Percentiles rank a stretch among this genome's conserved stretches.
Conservation (phyloP, 2,329 filamentous ascomycete genomes). For the Venturiaceae sp. region DNA sequence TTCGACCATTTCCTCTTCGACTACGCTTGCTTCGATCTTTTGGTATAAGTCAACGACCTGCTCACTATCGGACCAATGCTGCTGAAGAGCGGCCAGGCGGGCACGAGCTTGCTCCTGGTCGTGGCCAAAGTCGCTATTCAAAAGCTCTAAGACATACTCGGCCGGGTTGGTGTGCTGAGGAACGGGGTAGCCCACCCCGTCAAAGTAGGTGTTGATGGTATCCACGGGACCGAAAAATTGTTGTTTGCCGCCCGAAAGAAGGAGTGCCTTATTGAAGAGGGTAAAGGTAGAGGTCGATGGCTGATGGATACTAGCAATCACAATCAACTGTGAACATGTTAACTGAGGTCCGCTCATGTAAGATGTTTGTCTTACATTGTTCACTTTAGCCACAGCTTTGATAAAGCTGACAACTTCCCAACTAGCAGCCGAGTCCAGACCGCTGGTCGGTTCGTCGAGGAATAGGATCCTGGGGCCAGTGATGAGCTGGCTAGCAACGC, state of each 20-base stretch:
- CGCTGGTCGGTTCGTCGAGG: constrained; percentile 67
- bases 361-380: constrained; percentile 6
- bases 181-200: constrained; percentile 32
- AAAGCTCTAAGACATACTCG: constrained; percentile 67
- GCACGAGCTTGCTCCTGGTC: too few species aligned
- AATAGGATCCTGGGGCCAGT: constrained; percentile 74
- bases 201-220: neutral
- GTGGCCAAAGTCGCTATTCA: constrained; percentile 63
- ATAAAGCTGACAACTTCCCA: constrained; percentile 8
- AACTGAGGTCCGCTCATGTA: too few species aligned
- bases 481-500: constrained; percentile 72
- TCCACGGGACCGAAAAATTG: neutral
- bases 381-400: constrained; percentile 2
- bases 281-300: constrained; percentile 6
- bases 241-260: constrained; percentile 4
- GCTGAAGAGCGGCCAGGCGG: too few species aligned
- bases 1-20: too few species aligned
- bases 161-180: constrained; percentile 53
- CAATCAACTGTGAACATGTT: constrained; percentile 2
- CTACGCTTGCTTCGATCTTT: too few species aligned
- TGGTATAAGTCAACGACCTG: too few species aligned
- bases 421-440: constrained; percentile 34
- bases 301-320: constrained; percentile 9
- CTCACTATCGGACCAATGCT: too few species aligned
- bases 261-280: constrained; percentile 5